A percentile compares a stretch with the other conserved stretches of the same genome.
phyloP scores from a whole-genome alignment of 306 rosid genomes.

The Arachis hypogaea region DNA sequence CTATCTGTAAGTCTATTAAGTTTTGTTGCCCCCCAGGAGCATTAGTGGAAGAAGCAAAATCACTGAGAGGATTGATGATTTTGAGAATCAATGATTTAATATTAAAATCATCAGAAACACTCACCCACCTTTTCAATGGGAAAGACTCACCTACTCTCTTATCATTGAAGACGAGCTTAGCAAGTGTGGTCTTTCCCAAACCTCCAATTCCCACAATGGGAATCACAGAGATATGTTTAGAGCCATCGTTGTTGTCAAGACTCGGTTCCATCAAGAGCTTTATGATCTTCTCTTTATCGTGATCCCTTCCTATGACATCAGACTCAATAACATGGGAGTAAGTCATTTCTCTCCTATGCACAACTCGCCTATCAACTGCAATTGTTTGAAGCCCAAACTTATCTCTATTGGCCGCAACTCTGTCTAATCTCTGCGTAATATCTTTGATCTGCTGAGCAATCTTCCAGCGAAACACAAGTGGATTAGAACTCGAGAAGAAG shows the following conservation, averaged over 20 bases:
- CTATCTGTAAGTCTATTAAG: not conserved
- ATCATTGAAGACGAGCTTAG: conserved; percentile 38
- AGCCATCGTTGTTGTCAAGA: not conserved
- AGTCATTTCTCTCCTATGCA: conserved; percentile 21
- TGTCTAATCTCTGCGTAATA: not conserved
- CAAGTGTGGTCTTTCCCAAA: conserved; percentile 44
- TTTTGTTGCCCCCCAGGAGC: not conserved
- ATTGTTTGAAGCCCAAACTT: conserved; percentile 13
- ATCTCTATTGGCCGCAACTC: conserved; percentile 14
- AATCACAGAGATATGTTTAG: conserved; percentile 5
- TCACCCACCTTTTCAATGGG: conserved; percentile 35
- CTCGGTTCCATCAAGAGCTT: conserved; percentile 13
- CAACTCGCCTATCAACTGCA: conserved; percentile 2
- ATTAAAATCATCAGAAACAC: conserved; percentile 30
- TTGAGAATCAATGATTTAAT: conserved; percentile 5
- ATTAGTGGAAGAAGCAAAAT: not conserved
- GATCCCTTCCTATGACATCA: conserved; percentile 46
- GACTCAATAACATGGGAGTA: conserved; percentile 35
- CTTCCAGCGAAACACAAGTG: conserved; percentile 1
- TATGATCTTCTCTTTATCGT: conserved; percentile 32
- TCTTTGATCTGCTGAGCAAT: conserved; percentile 26
- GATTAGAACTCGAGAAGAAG: conserved; percentile 29
- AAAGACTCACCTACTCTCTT: conserved; percentile 3
- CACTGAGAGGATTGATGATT: conserved; percentile 24
- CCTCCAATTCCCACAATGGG: conserved; percentile 42